phyloP scores from a whole-genome alignment of 176 grass and related monocot species.

The Triticum urartu region DNA sequence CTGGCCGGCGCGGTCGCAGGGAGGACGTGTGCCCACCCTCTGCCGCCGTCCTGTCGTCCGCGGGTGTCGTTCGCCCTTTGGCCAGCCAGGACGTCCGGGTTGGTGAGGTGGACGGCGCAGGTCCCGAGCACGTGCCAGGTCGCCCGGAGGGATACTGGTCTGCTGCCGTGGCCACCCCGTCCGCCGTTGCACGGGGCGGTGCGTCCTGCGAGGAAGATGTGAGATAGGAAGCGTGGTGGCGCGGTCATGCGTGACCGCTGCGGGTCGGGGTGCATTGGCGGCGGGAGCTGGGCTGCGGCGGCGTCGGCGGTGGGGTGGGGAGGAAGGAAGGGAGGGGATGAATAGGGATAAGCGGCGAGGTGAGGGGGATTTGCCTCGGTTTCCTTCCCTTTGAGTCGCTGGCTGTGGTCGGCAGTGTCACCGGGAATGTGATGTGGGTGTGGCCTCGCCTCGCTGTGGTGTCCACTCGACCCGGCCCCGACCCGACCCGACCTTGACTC shows the following conservation, averaged over 20 bases:
- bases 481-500: background rate
- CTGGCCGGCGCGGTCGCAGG: slow-evolving; percentile 47
- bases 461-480: background rate
- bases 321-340: background rate
- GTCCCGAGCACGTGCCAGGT: slow-evolving; percentile 54
- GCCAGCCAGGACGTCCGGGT: slow-evolving; percentile 58
- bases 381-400: background rate
- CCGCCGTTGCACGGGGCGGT: no score
- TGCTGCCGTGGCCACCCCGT: background rate
- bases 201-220: no score
- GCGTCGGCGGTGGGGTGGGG: background rate
- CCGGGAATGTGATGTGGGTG: background rate
- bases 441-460: no score
- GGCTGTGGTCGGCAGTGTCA: background rate
- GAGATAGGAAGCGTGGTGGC: no score
- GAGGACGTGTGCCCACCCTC: slow-evolving; percentile 58
- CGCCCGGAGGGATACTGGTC: slow-evolving; percentile 49
- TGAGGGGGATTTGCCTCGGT: background rate
- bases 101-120: slow-evolving; percentile 50
- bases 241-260: background rate
- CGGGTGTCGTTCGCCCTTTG: no score
- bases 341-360: background rate
- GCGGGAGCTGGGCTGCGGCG: no score
- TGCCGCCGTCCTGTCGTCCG: no score
- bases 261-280: slow-evolving; percentile 38